Percentiles rank a stretch among this genome's conserved stretches.
These are phyloP conservation scores for Cantharellus anzutake DNA, from an alignment of 768 basidiomycete genomes.

Conservation along the genomic window DNA sequence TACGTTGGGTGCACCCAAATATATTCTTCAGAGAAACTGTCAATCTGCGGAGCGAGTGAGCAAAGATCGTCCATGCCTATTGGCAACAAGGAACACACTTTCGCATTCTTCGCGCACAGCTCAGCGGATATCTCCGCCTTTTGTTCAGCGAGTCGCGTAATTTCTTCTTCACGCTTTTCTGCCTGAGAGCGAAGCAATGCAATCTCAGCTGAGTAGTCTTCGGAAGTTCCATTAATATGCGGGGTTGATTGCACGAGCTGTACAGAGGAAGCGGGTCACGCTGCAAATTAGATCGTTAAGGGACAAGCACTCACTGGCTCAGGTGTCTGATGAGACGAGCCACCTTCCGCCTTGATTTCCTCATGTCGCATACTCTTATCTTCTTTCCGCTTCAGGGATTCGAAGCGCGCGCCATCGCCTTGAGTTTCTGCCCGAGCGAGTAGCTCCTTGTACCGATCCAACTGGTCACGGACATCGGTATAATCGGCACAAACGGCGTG, in stretches of 20 bases:
- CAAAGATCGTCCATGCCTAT: too few relatives aligned
- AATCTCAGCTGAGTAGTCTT: too few relatives aligned
- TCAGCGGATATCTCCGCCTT: conserved; percentile 28
- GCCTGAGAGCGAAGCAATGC: neutral
- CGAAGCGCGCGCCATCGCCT: conserved; percentile 39
- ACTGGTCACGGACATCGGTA: conserved; percentile 30
- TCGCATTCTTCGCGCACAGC: too few relatives aligned
- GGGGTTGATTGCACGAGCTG: too few relatives aligned
- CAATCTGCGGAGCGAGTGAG: too few relatives aligned
- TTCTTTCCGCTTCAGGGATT: conserved; percentile 21
- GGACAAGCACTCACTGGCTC: neutral
- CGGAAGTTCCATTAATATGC: too few relatives aligned
- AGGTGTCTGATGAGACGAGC: neutral
- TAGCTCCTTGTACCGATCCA: conserved; percentile 29
- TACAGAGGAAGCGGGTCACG: too few relatives aligned
- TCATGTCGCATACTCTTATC: too few relatives aligned
- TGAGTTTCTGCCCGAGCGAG: conserved; percentile 41
- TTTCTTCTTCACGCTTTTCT: conserved; percentile 1
- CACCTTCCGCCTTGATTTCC: neutral
- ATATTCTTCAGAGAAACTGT: too few relatives aligned
- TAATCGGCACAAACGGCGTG: conserved; percentile 30
- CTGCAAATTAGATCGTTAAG: neutral
- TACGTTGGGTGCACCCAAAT: too few relatives aligned
- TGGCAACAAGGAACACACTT: too few relatives aligned
- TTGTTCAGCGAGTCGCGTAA: neutral